Percentiles rank a stretch among this genome's conserved stretches.
phyloP scores from a whole-genome alignment of 352 stramenopile species.

The Elongisporangium prolatum region DNA sequence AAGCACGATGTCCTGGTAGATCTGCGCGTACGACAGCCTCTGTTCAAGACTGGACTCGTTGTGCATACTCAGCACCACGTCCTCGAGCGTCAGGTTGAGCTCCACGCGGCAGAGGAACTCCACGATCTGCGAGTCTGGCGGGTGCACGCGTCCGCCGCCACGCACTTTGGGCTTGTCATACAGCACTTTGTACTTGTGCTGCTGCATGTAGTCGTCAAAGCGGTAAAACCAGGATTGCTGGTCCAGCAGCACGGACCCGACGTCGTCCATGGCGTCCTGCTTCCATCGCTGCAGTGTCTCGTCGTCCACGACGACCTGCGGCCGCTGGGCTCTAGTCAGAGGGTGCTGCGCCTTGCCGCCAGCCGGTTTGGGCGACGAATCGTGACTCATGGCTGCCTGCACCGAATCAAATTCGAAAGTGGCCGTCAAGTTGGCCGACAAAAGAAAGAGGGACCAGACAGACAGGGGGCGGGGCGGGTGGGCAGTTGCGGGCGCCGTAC shows the following conservation, averaged over 20 bases:
- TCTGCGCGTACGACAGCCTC: slow-evolving; percentile 28
- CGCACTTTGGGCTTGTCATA: not conserved
- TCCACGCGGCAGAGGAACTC: not conserved
- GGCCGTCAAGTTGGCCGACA: not conserved
- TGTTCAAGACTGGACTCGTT: slow-evolving; percentile 53
- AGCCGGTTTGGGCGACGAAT: not conserved
- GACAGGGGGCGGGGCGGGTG: not conserved
- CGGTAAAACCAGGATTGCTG: not conserved
- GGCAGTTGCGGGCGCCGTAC: not conserved
- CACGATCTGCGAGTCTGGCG: not conserved
- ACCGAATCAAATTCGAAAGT: not conserved
- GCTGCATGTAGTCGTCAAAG: not conserved
- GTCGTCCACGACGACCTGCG: not conserved
- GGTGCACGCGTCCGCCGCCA: not conserved
- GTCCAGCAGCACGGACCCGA: not conserved
- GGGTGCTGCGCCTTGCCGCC: not conserved
- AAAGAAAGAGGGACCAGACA: not conserved
- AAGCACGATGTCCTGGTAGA: slow-evolving; percentile 49
- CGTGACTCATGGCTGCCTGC: not conserved
- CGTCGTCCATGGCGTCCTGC: not conserved
- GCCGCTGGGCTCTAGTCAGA: not conserved
- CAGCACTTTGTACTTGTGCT: not conserved
- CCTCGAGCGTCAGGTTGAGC: slow-evolving; percentile 30
- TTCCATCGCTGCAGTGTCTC: not conserved
- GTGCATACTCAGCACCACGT: slow-evolving; percentile 58